phyloP scores from a whole-genome alignment of 441 rosid species.

The Corymbia citriodora region DNA sequence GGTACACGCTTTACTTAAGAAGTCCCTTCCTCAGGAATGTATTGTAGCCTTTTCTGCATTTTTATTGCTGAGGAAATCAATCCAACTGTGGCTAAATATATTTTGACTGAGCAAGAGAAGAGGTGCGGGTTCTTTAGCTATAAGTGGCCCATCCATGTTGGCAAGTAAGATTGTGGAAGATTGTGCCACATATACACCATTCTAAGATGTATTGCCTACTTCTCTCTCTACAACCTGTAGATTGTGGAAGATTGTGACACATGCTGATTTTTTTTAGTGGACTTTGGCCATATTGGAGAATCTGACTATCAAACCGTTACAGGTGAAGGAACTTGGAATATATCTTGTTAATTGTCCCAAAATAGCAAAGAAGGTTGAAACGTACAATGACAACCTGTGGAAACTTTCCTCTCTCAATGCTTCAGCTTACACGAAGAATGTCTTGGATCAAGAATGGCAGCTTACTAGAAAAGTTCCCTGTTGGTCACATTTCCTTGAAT shows the following conservation, averaged over 20 bases:
- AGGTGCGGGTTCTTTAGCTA: background rate
- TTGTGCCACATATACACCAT: background rate
- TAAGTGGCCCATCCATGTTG: background rate
- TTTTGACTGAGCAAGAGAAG: background rate
- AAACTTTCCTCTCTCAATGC: constrained; percentile 52
- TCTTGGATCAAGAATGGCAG: constrained; percentile 72
- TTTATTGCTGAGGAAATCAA: background rate
- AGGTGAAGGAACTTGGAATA: constrained; percentile 91
- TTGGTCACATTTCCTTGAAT: constrained; percentile 75
- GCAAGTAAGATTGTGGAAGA: background rate
- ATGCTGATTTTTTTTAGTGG: background rate
- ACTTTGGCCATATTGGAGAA: background rate
- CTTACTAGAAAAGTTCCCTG: constrained; percentile 75
- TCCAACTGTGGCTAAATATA: background rate
- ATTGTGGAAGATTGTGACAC: too few species aligned
- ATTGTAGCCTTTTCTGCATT: background rate
- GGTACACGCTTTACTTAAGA: constrained; percentile 20
- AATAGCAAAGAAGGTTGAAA: constrained; percentile 46
- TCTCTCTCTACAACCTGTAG: background rate
- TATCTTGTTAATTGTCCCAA: constrained; percentile 63
- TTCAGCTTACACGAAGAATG: constrained; percentile 35
- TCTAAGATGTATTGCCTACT: background rate
- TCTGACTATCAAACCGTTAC: constrained; percentile 3
- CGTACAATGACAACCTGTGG: constrained; percentile 70
- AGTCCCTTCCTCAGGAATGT: background rate